Percentiles rank a stretch among this genome's conserved stretches.
These are phyloP conservation scores for Cronartium quercuum DNA, from an alignment of 1,284 basidiomycete species.

Conservation along the genomic window DNA sequence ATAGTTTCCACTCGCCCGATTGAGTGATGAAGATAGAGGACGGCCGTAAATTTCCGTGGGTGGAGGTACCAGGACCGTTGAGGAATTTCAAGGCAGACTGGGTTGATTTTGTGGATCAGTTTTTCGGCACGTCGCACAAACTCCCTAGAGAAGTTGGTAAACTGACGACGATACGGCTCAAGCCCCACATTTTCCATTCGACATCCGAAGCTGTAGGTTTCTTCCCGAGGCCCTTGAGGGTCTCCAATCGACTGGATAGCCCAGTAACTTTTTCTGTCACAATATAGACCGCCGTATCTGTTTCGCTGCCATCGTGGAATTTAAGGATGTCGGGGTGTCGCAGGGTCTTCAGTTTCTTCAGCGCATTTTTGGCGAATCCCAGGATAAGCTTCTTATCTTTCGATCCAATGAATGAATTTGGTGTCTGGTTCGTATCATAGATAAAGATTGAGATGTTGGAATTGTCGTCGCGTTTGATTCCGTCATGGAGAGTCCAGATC, in stretches of 20 bases:
- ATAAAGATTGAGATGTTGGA: conserved; percentile 78
- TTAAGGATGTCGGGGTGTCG: conserved; percentile 93
- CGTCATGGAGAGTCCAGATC: conserved; percentile 40
- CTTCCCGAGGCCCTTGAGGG: not conserved
- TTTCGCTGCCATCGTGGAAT: conserved; percentile 86
- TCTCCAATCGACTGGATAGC: conserved; percentile 62
- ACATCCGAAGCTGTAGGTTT: conserved; percentile 51
- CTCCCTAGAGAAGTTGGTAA: not conserved
- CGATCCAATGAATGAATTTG: conserved; percentile 52
- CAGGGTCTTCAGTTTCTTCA: conserved; percentile 81
- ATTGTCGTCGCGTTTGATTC: conserved; percentile 61
- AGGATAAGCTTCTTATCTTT: conserved; percentile 55
- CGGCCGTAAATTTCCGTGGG: conserved; percentile 76
- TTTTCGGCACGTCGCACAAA: not conserved
- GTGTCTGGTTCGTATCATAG: conserved; percentile 52
- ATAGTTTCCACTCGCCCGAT: conserved; percentile 92
- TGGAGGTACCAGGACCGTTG: conserved; percentile 66
- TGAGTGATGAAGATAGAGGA: conserved; percentile 79
- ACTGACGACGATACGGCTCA: conserved; percentile 79
- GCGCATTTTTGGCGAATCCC: conserved; percentile 78
- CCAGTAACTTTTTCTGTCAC: conserved; percentile 88
- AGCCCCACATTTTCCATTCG: conserved; percentile 90
- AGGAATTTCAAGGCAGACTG: conserved; percentile 85
- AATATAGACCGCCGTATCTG: conserved; percentile 78
- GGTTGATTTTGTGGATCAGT: not conserved